These are phyloP conservation scores for Cokeromyces recurvatus DNA, from an alignment of 371 early-diverging fungal genomes.

Conservation along the genomic window DNA sequence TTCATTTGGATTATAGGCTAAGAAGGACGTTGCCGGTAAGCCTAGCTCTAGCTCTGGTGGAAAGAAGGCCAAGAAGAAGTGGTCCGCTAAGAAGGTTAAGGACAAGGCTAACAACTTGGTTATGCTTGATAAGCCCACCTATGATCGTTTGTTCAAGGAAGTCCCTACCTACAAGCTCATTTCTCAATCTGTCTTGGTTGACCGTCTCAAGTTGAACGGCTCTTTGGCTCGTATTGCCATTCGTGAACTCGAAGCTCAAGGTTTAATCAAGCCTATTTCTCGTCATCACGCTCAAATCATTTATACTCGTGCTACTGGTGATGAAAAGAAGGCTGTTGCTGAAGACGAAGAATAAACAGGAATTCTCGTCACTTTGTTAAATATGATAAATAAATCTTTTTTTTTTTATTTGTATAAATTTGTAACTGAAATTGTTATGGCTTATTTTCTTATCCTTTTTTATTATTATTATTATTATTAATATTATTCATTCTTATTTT, in stretches of 20 bases:
- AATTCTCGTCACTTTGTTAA: too few relatives aligned
- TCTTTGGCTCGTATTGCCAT: constrained; percentile 95
- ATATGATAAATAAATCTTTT: too few relatives aligned
- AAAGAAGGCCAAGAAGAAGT: constrained; percentile 94
- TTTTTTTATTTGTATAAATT: too few relatives aligned
- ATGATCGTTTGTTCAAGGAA: constrained; percentile 96
- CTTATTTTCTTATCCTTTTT: constrained; percentile 5
- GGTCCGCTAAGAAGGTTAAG: constrained; percentile 96
- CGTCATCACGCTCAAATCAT: constrained; percentile 90
- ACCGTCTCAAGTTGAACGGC: constrained; percentile 97
- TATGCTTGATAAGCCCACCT: constrained; percentile 85
- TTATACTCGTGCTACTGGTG: constrained; percentile 76
- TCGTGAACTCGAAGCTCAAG: constrained; percentile 86
- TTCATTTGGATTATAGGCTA: constrained; percentile 41
- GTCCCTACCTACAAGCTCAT: constrained; percentile 98
- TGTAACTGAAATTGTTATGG: background rate
- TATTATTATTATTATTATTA: constrained; percentile 7
- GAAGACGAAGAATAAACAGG: constrained; percentile 26
- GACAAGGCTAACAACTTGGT: constrained; percentile 97
- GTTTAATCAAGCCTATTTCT: constrained; percentile 87
- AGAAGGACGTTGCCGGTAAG: constrained; percentile 69
- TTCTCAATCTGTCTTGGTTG: constrained; percentile 95
- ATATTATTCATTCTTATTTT: background rate
- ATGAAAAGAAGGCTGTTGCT: constrained; percentile 52
- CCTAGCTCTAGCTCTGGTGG: constrained; percentile 74